phyloP scores from a whole-genome alignment of 164 flowering plant genomes.

The Piper longum region DNA sequence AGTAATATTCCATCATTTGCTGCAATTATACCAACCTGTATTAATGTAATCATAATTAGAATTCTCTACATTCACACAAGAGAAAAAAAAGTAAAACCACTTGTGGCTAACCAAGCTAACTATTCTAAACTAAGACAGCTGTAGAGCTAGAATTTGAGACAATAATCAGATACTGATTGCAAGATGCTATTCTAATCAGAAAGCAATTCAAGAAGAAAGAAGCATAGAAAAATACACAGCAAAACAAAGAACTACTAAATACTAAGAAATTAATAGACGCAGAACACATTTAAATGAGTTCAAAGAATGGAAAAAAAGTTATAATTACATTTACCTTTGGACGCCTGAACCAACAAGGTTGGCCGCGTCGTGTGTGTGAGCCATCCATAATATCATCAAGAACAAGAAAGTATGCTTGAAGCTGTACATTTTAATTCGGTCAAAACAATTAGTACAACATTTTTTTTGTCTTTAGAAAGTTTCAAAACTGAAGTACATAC shows the following conservation, averaged over 20 bases:
- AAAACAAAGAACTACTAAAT: no score
- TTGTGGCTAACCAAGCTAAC: no score
- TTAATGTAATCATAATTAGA: neutral
- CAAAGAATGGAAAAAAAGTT: conserved; percentile 1
- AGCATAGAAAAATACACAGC: no score
- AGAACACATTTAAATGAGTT: neutral
- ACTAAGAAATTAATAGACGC: neutral
- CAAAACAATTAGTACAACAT: conserved; percentile 3
- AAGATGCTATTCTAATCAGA: no score
- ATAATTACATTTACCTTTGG: conserved; percentile 34
- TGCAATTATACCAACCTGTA: conserved; percentile 87
- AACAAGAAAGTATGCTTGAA: conserved; percentile 92
- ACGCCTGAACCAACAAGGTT: conserved; percentile 83
- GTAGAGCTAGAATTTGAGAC: no score
- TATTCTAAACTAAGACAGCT: no score
- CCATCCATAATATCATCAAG: conserved; percentile 94
- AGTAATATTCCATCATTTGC: conserved; percentile 76
- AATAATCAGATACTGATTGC: no score
- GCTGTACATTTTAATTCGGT: conserved; percentile 32
- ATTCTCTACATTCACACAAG: neutral
- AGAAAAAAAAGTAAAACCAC: no score
- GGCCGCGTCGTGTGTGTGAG: conserved; percentile 84
- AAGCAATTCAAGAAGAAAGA: no score
- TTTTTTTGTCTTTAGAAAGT: no score
- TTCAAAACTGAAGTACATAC: conserved; percentile 20